Evolutionary conservation across 192 early-diverging fungal genomes (phyloP), one percentile per base, ranked within the genome.

Genomic region (Linnemannia zychae): DNA sequence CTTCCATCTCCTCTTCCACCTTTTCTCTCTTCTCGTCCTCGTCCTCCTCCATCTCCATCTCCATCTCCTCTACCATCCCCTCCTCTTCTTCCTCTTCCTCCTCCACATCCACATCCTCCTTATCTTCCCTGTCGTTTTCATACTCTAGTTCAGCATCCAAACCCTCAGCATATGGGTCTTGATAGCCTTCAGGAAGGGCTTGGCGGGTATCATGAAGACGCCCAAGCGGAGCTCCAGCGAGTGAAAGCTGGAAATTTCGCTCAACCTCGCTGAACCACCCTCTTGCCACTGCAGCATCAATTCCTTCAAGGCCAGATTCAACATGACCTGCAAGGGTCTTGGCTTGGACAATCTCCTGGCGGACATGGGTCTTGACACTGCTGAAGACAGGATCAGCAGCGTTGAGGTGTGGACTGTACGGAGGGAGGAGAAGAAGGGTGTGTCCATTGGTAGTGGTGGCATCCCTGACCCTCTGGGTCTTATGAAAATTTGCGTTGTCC

Each of bases 391-490:
- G 66, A 33, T 75, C 74, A n/a, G 57, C 53, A 24, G 74, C 74
- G 46, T 75, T 75, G 40, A 75, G 74, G 31, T 75, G 74, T 66
- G 63, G 74, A 38, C 57, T 75, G 63, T 75, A 75, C 40, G 74
- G 74, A 75, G 74, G 53, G 40, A 66, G 60, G 33, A 63, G n/a
- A 9, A 75, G 60, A 47, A 66, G 60, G 60, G 60, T 66, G 44
- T 66, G 74, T 3, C 74, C 74, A 63, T 38, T 47, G 37, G 34
- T 24, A 66, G 34, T 75, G 37, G 66, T 47, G 38, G 40, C 22
- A 22, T 75, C 74, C 22, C 66, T 37, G 53, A 75, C 74, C 53
- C 53, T 66, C 60, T 75, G 63, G 53, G 74, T 66, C 22, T 66
- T 75, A 60, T 75, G 74, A 24, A 75, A 75, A 3, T 17, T 63